Evolutionary conservation across 148 eudicot species (phyloP), one percentile per base, ranked within the genome.

Genomic region (Rhododendron henanense): DNA sequence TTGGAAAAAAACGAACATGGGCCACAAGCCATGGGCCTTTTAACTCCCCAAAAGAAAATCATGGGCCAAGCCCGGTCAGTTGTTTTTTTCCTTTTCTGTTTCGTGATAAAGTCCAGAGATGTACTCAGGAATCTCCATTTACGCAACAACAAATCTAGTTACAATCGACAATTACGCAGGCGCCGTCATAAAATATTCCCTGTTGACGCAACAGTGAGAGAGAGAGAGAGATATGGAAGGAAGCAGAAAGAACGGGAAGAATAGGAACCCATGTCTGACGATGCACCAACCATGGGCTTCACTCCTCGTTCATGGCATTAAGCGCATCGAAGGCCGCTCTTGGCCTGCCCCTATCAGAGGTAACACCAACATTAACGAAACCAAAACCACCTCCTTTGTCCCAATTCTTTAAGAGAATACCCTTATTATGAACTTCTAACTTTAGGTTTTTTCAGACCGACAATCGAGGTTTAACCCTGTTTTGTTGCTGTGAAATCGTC

Each of bases 221-320:
- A 25, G 81, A 37, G 23, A 45, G 82, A 83, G 84, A 50, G 84
- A 82, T 83, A 86, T 82, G 83, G 91, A 85, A 90, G 57, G 75
- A 69, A 69, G 88, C 50, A 89, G 87, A 83, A 90, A 87, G 5
- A 88, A 87, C 89, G 87, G 89, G 47, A 93, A 91, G 87, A 23
- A 90, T 87, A 92, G 87, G 86, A 94, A 94, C 87, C 94, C 92
- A 59, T 96, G 99, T 89, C 87, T 96, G 31, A 96, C 97, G 37
- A 95, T 96, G 98, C 99, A 96, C 85, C 99, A 96, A 85, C 99
- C 99, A 31, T 96, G 98, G 99, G 99, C 99, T 87, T 96, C 99
- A 87, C 91, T 96, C 31, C 94, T 96, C 13, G 94, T 96, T 83
- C 89, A 89, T 84, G 99, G 98, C 67, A 93, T 96, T 77, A 96